Evolutionary conservation across 208 protist species (phyloP).

Genomic region (Zelonia costaricensis): DNA sequence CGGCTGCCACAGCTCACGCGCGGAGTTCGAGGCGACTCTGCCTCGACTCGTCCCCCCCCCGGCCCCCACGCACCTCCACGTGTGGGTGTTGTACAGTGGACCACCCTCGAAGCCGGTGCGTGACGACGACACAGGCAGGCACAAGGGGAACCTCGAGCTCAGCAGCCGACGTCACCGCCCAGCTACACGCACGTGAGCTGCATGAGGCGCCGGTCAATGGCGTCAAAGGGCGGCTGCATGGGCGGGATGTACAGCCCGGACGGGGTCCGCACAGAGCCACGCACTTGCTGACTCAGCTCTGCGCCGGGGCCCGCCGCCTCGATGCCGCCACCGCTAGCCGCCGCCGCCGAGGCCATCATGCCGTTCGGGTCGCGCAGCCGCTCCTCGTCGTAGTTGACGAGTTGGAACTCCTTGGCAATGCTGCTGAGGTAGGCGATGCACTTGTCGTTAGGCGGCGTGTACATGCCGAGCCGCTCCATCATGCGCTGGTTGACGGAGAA

Average conservation of each 20-base stretch:
- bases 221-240: conserved; percentile 56
- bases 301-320: conserved; percentile 4
- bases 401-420: conserved; percentile 77
- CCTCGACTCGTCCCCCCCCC: too few relatives aligned
- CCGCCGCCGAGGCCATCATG: conserved; percentile 60
- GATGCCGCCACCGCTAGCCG: conserved; percentile 30
- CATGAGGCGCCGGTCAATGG: conserved; percentile 63
- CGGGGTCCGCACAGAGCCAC: conserved; percentile 44
- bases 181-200: conserved; percentile 67
- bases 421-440: conserved; percentile 84
- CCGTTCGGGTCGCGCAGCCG: conserved; percentile 64
- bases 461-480: conserved; percentile 80
- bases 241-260: conserved; percentile 69
- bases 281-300: conserved; percentile 16
- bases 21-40: too few relatives aligned
- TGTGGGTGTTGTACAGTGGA: too few relatives aligned
- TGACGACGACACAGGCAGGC: too few relatives aligned
- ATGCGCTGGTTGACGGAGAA: conserved; percentile 89
- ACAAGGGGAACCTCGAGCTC: too few relatives aligned
- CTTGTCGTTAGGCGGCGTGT: conserved; percentile 75
- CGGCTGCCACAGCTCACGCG: too few relatives aligned
- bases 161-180: too few relatives aligned
- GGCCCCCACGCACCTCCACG: too few relatives aligned
- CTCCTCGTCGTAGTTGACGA: conserved; percentile 78
- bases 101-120: too few relatives aligned